A percentile compares a stretch with the other conserved stretches of the same genome.
Evolutionary conservation across 2,329 filamentous ascomycete species (phyloP).

Genomic region (Lizonia empirigonia): DNA sequence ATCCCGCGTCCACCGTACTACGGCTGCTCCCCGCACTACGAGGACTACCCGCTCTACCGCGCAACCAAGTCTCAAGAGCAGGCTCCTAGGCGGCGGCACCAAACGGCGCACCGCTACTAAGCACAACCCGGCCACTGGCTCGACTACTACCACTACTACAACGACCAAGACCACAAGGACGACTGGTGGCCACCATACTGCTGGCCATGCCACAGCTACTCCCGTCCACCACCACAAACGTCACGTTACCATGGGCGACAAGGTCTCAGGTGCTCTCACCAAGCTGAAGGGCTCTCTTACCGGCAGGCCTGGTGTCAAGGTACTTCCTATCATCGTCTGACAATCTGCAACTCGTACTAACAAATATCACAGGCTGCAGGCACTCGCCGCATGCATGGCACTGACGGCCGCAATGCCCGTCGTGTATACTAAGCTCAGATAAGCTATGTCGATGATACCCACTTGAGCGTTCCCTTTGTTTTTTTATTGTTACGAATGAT

Average conservation of each 20-base stretch:
- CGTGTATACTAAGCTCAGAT: slow-evolving; percentile 31
- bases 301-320: slow-evolving; percentile 72
- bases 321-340: slow-evolving; percentile 34
- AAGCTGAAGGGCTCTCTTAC: slow-evolving; percentile 74
- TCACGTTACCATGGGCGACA: slow-evolving; percentile 73
- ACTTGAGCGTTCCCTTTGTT: slow-evolving; percentile 3
- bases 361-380: slow-evolving; percentile 65
- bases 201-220: slow-evolving; percentile 31
- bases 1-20: slow-evolving; percentile 30
- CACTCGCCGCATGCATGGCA: slow-evolving; percentile 74
- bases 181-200: slow-evolving; percentile 44
- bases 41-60: slow-evolving; percentile 46
- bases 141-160: slow-evolving; percentile 46
- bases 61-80: slow-evolving; percentile 60
- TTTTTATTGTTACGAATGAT: not conserved
- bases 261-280: slow-evolving; percentile 76
- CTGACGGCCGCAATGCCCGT: slow-evolving; percentile 66
- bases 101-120: slow-evolving; percentile 46
- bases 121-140: slow-evolving; percentile 39
- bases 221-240: slow-evolving; percentile 67
- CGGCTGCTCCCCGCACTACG: slow-evolving; percentile 35
- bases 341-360: slow-evolving; percentile 7
- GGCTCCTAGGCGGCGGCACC: slow-evolving; percentile 54
- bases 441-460: slow-evolving; percentile 1
- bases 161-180: slow-evolving; percentile 52